These are phyloP conservation scores for Haberlea rhodopensis DNA, from an alignment of 257 asterid species.

Conservation along the genomic window DNA sequence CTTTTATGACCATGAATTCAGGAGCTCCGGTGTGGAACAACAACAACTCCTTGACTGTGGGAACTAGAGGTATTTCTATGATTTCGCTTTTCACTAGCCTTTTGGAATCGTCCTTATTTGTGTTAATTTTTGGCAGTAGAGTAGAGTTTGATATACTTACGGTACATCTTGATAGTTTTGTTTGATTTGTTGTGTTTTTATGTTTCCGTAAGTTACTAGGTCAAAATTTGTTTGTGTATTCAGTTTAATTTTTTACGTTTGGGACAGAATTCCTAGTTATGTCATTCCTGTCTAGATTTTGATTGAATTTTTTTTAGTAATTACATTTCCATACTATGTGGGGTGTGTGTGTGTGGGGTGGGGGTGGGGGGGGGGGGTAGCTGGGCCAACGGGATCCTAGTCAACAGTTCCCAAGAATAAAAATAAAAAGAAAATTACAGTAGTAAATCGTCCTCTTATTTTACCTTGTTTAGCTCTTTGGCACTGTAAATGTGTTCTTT, in stretches of 20 bases:
- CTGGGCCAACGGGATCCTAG: too few species aligned
- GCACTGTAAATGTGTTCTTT: not conserved
- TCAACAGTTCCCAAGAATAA: too few species aligned
- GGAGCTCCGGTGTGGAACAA: slow-evolving; percentile 95
- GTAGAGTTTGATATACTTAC: too few species aligned
- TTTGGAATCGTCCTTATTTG: slow-evolving; percentile 4
- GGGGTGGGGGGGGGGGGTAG: too few species aligned
- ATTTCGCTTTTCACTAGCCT: not conserved
- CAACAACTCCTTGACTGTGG: slow-evolving; percentile 77
- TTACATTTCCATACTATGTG: too few species aligned
- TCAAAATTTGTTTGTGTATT: too few species aligned
- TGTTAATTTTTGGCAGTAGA: too few species aligned
- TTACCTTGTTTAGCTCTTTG: not conserved
- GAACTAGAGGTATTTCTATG: slow-evolving; percentile 58
- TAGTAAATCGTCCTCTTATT: not conserved
- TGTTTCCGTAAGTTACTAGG: too few species aligned
- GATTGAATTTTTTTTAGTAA: too few species aligned
- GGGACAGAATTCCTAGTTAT: not conserved
- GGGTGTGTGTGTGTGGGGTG: too few species aligned
- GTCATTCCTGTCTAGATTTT: not conserved
- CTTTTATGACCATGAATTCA: slow-evolving; percentile 75
- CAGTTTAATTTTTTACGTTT: not conserved
- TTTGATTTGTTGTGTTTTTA: too few species aligned
- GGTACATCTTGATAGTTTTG: too few species aligned
- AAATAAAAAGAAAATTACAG: not conserved